Conservation (phyloP, 1,284 basidiomycete species). For the Cutaneotrichosporon spelunceum region DNA sequence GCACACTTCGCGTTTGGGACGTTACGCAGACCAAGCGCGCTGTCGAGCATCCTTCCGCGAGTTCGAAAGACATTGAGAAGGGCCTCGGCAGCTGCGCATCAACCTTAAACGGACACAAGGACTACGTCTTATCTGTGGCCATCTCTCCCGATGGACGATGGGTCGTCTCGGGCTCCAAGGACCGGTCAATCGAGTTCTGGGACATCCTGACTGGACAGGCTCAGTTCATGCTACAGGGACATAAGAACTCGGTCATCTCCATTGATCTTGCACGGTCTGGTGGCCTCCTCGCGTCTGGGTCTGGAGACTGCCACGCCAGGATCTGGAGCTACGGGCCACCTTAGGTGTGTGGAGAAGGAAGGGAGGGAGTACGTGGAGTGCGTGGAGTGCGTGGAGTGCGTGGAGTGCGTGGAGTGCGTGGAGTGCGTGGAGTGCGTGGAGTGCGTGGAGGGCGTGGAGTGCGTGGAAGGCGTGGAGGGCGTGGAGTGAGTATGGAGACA, state of each 20-base stretch:
- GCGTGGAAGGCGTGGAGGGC: not conserved
- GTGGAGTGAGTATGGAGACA: not conserved
- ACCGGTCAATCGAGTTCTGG: slow-evolving; percentile 86
- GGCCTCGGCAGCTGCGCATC: slow-evolving; percentile 63
- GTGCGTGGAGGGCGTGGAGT: not conserved
- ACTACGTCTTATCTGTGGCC: slow-evolving; percentile 56
- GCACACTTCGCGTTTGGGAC: slow-evolving; percentile 85
- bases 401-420: not conserved
- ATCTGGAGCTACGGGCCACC: slow-evolving; percentile 61
- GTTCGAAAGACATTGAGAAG: slow-evolving; percentile 48
- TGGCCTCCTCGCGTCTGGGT: slow-evolving; percentile 75
- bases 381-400: not conserved
- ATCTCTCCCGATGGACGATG: slow-evolving; percentile 80
- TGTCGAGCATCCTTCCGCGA: slow-evolving; percentile 31
- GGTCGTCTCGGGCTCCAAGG: slow-evolving; percentile 87
- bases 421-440: not conserved
- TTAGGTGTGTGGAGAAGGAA: slow-evolving; percentile 4
- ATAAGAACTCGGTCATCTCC: slow-evolving; percentile 86
- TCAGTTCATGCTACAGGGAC: slow-evolving; percentile 81
- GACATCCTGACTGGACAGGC: slow-evolving; percentile 69
- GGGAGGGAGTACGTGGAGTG: too few relatives aligned
- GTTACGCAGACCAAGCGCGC: slow-evolving; percentile 53
- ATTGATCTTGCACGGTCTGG: slow-evolving; percentile 74
- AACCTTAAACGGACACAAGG: slow-evolving; percentile 79
- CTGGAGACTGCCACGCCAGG: slow-evolving; percentile 77